Percentiles rank a stretch among this genome's conserved stretches.
Conservation (phyloP, 306 rosid genomes). For the Casuarina equisetifolia region DNA sequence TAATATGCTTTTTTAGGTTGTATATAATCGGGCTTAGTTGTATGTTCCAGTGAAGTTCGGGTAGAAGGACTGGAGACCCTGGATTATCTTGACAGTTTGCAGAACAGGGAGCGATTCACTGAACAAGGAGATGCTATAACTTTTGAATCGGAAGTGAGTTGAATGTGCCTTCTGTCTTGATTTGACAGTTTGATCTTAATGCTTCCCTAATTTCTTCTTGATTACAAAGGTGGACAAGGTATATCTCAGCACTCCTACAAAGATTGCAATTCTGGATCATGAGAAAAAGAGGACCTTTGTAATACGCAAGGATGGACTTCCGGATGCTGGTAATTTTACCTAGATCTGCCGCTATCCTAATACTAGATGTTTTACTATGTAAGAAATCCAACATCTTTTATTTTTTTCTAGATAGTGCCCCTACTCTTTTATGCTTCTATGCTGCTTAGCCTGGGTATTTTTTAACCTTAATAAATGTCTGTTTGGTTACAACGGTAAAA, state of each 20-base stretch:
- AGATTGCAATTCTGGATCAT: conserved; percentile 96
- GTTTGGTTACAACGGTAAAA: not conserved
- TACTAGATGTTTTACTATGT: conserved; percentile 3
- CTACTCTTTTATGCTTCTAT: not conserved
- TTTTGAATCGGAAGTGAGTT: conserved; percentile 88
- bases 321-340: conserved; percentile 85
- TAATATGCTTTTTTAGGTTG: conserved; percentile 8
- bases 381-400: not conserved
- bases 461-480: not conserved
- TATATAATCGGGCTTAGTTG: conserved; percentile 29
- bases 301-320: conserved; percentile 94
- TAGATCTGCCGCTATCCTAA: conserved; percentile 20
- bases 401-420: not conserved
- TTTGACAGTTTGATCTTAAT: conserved; percentile 11
- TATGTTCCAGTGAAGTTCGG: conserved; percentile 86
- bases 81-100: conserved; percentile 93
- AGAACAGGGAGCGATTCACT: conserved; percentile 76
- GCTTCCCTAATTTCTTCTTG: conserved; percentile 3
- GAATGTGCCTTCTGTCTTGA: conserved; percentile 10
- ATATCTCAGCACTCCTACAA: conserved; percentile 90
- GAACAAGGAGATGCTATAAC: conserved; percentile 98
- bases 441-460: not conserved
- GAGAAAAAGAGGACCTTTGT: conserved; percentile 96
- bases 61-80: conserved; percentile 96
- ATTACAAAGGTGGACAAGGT: conserved; percentile 79